Evolutionary conservation across 108 stramenopile genomes (phyloP), one percentile per base, ranked within the genome.

Genomic region (Schizochytrium sp.): DNA sequence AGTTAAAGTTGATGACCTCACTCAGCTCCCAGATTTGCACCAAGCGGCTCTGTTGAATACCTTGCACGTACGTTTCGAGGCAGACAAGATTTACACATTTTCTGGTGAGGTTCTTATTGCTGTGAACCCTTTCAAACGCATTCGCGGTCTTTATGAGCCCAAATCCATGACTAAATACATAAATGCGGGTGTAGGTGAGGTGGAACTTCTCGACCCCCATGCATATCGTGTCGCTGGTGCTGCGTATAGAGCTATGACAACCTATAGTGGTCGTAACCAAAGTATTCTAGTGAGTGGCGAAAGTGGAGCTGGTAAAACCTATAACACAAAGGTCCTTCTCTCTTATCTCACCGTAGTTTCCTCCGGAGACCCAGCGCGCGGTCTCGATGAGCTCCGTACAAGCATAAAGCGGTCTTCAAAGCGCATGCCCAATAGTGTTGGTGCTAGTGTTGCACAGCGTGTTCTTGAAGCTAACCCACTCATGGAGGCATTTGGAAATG

Each of bases 201-300:
- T 49, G n/a, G 53, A 49, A 40, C 89, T 94, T 7, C 96, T 83
- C 17, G 76, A 49, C 50, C 76, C 96, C 12, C 96, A 96, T 87
- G 95, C 94, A n/a, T 96, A 93, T 87, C 89, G 92, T 15, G 94
- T 95, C 44, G 96, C 96, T 5, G 94, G 95, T 53, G 88, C 92
- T 13, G 96, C 96, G 40, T 96, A 95, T 89, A 92, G 95, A 49
- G 93, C 92, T 87, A 95, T 96, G 95, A 94, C 90, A 83, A 61
- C 91, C 49, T 87, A 90, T 42, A 61, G 76, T 69, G 87, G 89
- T 47, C 44, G 76, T n/a, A 83, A 56, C 72, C 89, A 56, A 42
- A 15, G 61, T 56, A 91, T 89, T 42, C 73, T 91, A 7, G 91
- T 89, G 7, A 44, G 38, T n/a, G 89, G 89, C 19, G 91, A 89